phyloP scores from a whole-genome alignment of 202 grass and related monocot species.

The Bolboschoenoplectus hybrid region DNA sequence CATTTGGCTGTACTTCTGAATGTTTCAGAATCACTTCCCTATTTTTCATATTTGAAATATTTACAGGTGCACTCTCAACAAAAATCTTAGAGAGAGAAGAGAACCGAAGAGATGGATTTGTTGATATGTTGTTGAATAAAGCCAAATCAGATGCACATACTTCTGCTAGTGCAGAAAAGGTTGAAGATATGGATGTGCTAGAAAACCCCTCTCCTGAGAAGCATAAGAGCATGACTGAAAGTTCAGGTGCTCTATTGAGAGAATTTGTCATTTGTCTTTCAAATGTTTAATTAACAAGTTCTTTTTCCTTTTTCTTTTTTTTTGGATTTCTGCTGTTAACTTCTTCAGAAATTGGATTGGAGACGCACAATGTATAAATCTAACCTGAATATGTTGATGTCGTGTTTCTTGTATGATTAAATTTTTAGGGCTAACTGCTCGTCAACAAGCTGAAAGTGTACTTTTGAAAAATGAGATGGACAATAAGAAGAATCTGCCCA shows the following conservation, averaged over 20 bases:
- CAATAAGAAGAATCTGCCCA: constrained; percentile 67
- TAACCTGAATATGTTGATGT: not conserved
- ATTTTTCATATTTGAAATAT: constrained; percentile 42
- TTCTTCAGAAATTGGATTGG: constrained; percentile 16
- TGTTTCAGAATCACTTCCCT: constrained; percentile 37
- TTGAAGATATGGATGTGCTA: constrained; percentile 17
- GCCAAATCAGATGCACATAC: constrained; percentile 37
- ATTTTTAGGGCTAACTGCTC: constrained; percentile 45
- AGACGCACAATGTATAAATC: not conserved
- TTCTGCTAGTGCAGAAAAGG: constrained; percentile 45
- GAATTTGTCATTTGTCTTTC: constrained; percentile 15
- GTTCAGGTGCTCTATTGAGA: constrained; percentile 44
- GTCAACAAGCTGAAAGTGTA: constrained; percentile 58
- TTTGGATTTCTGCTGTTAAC: not conserved
- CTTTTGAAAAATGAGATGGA: constrained; percentile 69
- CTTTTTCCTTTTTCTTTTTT: not conserved
- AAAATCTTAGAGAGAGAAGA: constrained; percentile 68
- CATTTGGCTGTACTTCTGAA: constrained; percentile 6
- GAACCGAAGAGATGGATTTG: constrained; percentile 69
- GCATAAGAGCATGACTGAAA: constrained; percentile 43
- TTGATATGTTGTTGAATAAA: constrained; percentile 75
- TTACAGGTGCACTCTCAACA: constrained; percentile 60
- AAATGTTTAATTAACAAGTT: not conserved
- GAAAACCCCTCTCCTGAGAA: constrained; percentile 46
- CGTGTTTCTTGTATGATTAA: constrained; percentile 25